Base-by-base conservation (phyloP, 2,329 filamentous ascomycete genomes). In the Pseudogymnoascus sp. region DNA sequence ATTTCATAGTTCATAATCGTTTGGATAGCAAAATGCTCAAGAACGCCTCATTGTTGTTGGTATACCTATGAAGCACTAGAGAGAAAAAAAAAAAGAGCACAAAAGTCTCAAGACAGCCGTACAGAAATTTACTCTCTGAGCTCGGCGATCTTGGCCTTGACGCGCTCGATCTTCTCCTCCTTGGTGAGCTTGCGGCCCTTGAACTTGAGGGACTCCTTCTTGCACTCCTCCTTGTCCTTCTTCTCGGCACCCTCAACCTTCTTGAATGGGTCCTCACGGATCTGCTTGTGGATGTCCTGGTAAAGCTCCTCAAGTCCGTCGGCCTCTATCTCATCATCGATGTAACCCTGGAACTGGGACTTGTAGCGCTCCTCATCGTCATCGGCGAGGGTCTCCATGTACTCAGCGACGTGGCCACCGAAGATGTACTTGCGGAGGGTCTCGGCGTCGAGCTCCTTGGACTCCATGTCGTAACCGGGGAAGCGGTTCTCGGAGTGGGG, bases 321-420 rank as follows among this genome's bases (percentile, higher is more conserved):
- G 66, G 94, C 92, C 82, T 97, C 92, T 68, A 99, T 77, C 71
- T 96, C 94, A 74, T 95, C 90, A 68, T 99, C 92, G 70, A 96
- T 88, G 85, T 99, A 99, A 80, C 94, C 88, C 77, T 86, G 82
- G 88, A 99, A 99, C 83, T 99, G 94, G 71, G 84, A 86, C 84
- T 92, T 92, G 90, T 90, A 99, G 76, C 94, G 92, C 86, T 99
- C 94, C 89, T 99, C 94, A 75, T 99, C 94, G 75, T 99, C 94
- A 73, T 99, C 94, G 79, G 94, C 94, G 67, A 99, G 89, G 62
- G 88, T 94, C 88, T 99, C 94, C 94, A 99, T 99, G 87, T 99
- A 99, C 86, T 99, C 94, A 70, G 92, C 92, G 67, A 99, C 90
- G 85, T 99, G 94, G 65, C 94, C 92, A 74, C 84, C 94, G 78